Conservation (phyloP, 176 grass and related monocot genomes). For the Cenchrus purpureus region DNA sequence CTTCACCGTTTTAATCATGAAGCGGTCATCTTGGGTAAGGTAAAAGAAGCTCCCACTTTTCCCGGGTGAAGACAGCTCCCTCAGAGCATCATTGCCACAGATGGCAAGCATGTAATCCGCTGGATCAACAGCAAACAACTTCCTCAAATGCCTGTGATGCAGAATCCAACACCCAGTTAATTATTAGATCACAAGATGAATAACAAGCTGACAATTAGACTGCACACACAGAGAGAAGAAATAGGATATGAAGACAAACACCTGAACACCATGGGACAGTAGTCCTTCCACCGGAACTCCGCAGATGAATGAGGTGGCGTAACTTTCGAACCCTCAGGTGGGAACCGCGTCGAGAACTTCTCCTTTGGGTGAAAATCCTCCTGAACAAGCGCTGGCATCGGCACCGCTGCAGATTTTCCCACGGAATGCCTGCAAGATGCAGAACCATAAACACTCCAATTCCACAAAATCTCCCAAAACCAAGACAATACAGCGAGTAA, state of each 20-base stretch:
- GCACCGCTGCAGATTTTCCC: slow-evolving; percentile 61
- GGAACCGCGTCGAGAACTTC: slow-evolving; percentile 85
- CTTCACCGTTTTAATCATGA: slow-evolving; percentile 91
- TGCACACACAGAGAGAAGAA: background rate
- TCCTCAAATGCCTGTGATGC: slow-evolving; percentile 76
- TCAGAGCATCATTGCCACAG: slow-evolving; percentile 77
- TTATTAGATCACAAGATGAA: slow-evolving; percentile 21
- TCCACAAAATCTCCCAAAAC: background rate
- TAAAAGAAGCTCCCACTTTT: slow-evolving; percentile 95
- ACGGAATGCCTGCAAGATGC: slow-evolving; percentile 66
- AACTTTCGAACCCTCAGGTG: slow-evolving; percentile 78
- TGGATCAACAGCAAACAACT: slow-evolving; percentile 71
- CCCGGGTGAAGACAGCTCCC: slow-evolving; percentile 83
- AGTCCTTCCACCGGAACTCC: slow-evolving; percentile 89
- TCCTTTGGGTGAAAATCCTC: slow-evolving; percentile 67
- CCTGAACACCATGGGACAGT: slow-evolving; percentile 90
- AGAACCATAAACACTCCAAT: slow-evolving; percentile 29
- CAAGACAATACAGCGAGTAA: slow-evolving; percentile 4
- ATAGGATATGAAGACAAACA: slow-evolving; percentile 10
- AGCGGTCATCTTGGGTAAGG: slow-evolving; percentile 77
- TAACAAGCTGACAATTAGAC: background rate
- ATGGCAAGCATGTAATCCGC: slow-evolving; percentile 90
- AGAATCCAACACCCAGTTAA: slow-evolving; percentile 30
- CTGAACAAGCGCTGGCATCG: slow-evolving; percentile 49
- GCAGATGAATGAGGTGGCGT: slow-evolving; percentile 73